Percentiles rank a stretch among this genome's conserved stretches.
Evolutionary conservation across 768 basidiomycete genomes (phyloP).

Genomic region (Auricularia sp.): DNA sequence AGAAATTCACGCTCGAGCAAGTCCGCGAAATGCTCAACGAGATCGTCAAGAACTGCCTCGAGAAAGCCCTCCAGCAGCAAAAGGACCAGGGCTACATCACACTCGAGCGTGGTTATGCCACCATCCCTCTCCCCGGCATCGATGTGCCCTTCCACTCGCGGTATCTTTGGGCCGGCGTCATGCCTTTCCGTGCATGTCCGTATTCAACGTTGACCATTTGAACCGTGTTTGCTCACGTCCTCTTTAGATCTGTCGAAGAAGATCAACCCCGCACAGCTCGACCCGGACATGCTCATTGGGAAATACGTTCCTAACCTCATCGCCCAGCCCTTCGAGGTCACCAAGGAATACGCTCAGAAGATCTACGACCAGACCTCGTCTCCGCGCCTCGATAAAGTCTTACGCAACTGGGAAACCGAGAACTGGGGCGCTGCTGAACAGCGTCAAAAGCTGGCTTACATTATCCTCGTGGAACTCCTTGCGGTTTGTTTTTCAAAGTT

Average conservation of each 20-base stretch:
- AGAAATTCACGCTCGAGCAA: conserved; percentile 80
- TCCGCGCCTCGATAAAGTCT: conserved; percentile 88
- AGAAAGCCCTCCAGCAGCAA: conserved; percentile 68
- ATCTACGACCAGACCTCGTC: conserved; percentile 97
- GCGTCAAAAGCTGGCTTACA: conserved; percentile 89
- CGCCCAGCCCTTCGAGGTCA: conserved; percentile 75
- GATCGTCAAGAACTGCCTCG: conserved; percentile 76
- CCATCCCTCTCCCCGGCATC: conserved; percentile 90
- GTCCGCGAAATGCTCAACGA: conserved; percentile 94
- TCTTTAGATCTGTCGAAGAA: conserved; percentile 87
- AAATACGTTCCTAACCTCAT: conserved; percentile 98
- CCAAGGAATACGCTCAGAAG: conserved; percentile 81
- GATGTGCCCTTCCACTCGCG: conserved; percentile 99
- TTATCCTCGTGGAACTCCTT: conserved; percentile 90
- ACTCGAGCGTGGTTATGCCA: conserved; percentile 93
- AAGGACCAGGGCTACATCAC: conserved; percentile 80
- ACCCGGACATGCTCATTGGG: conserved; percentile 88
- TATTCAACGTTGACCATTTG: conserved; percentile 13
- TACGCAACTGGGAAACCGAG: conserved; percentile 88
- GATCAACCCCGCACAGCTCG: conserved; percentile 82
- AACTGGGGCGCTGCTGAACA: conserved; percentile 73
- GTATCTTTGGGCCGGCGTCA: conserved; percentile 96
- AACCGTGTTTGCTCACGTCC: conserved; percentile 1
- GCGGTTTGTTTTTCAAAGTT: conserved; percentile 27
- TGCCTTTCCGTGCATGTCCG: conserved; percentile 94